A percentile compares a stretch with the other conserved stretches of the same genome.
Conservation (phyloP, 345 rosid species). For the Sonneratia alba region DNA sequence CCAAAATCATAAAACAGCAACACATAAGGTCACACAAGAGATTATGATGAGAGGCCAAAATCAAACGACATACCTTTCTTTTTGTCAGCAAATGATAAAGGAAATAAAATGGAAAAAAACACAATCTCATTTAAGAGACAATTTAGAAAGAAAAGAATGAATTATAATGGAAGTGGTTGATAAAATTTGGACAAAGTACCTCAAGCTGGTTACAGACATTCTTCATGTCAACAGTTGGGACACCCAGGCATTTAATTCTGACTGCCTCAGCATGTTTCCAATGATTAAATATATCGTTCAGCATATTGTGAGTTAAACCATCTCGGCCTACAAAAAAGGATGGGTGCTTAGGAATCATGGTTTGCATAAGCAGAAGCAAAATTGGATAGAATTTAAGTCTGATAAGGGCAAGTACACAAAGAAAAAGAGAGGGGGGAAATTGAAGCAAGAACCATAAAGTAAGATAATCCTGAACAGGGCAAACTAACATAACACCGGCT, state of each 20-base stretch:
- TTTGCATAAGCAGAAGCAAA: background rate
- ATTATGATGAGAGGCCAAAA: background rate
- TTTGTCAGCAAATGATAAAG: background rate
- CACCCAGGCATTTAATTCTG: slow-evolving; percentile 80
- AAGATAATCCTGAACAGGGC: background rate
- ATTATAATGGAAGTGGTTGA: background rate
- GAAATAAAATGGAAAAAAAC: background rate
- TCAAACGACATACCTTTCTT: background rate
- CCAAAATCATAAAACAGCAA: background rate
- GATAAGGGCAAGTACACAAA: background rate
- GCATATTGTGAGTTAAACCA: slow-evolving; percentile 94
- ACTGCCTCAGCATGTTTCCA: slow-evolving; percentile 77
- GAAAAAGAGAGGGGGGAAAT: background rate
- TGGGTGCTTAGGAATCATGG: background rate
- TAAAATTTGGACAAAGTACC: slow-evolving; percentile 37
- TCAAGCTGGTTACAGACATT: slow-evolving; percentile 75
- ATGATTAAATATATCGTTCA: slow-evolving; percentile 75
- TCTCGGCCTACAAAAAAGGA: slow-evolving; percentile 56
- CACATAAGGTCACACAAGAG: background rate
- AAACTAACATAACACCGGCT: background rate
- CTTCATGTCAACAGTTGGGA: slow-evolving; percentile 85
- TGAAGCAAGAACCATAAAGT: background rate
- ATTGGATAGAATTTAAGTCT: background rate
- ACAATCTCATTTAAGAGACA: background rate
- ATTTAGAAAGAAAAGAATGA: background rate